Percentiles rank a stretch among this genome's conserved stretches.
These are phyloP conservation scores for Toxicodendron radicans DNA, from an alignment of 345 rosid species.

Conservation along the genomic window DNA sequence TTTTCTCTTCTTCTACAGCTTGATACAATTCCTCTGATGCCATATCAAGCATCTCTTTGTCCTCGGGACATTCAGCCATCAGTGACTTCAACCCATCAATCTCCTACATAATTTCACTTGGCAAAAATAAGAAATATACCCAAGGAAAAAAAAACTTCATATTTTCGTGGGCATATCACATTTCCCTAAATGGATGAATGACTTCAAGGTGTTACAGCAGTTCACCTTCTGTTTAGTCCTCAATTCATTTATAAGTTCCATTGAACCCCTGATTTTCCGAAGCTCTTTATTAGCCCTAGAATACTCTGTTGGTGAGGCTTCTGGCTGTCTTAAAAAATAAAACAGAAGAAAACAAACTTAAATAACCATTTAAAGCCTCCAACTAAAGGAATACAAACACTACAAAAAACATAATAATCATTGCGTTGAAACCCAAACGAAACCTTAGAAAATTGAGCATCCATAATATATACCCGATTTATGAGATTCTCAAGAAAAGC, in stretches of 20 bases:
- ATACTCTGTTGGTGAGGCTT: constrained; percentile 71
- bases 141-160: not conserved
- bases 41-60: constrained; percentile 81
- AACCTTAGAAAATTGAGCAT: not conserved
- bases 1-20: too few relatives aligned
- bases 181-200: not conserved
- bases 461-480: constrained; percentile 47
- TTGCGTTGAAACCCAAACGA: not conserved
- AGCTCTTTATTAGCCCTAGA: constrained; percentile 87
- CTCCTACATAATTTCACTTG: constrained; percentile 45
- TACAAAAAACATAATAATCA: not conserved
- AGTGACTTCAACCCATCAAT: constrained; percentile 68
- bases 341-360: constrained; percentile 27
- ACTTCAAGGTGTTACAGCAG: not conserved
- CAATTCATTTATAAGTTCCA: constrained; percentile 68
- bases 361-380: not conserved
- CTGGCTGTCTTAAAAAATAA: constrained; percentile 82
- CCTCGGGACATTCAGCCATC: constrained; percentile 62
- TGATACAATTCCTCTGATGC: constrained; percentile 60
- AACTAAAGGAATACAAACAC: not conserved
- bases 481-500: constrained; percentile 59
- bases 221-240: constrained; percentile 77
- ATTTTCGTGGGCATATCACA: not conserved
- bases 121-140: constrained; percentile 5
- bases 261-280: constrained; percentile 67